Evolutionary conservation across 208 protist genomes (phyloP).

Genomic region (Novymonas esmeraldas): DNA sequence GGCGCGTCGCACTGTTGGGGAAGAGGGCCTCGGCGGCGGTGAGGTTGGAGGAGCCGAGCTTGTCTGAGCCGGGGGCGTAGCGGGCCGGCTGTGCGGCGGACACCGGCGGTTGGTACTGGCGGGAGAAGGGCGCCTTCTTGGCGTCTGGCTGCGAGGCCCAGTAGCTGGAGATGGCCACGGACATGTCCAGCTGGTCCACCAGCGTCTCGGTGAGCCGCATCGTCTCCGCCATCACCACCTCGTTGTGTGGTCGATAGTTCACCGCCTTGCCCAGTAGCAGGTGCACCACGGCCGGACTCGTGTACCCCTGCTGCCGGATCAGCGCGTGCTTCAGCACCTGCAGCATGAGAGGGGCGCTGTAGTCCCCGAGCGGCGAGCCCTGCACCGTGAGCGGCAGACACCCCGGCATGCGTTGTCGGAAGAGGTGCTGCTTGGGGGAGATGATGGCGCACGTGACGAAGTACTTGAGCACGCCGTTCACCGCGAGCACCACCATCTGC

Average conservation of each 20-base stretch:
- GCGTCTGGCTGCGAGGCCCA: slow-evolving; percentile 53
- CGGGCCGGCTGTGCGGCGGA: slow-evolving; percentile 71
- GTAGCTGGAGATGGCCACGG: slow-evolving; percentile 58
- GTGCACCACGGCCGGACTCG: slow-evolving; percentile 48
- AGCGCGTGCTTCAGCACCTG: slow-evolving; percentile 85
- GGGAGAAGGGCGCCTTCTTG: slow-evolving; percentile 32
- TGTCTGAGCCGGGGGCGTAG: slow-evolving; percentile 66
- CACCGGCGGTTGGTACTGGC: slow-evolving; percentile 44
- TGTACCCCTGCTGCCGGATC: slow-evolving; percentile 71
- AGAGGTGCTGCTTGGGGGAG: slow-evolving; percentile 59
- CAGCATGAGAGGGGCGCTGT: slow-evolving; percentile 76
- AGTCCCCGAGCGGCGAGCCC: slow-evolving; percentile 73
- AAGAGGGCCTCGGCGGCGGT: slow-evolving; percentile 45
- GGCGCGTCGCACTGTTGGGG: slow-evolving; percentile 61
- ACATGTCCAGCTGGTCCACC: slow-evolving; percentile 57
- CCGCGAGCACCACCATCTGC: slow-evolving; percentile 70
- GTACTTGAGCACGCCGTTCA: slow-evolving; percentile 66
- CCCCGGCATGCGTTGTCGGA: slow-evolving; percentile 60
- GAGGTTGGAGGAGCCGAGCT: slow-evolving; percentile 47
- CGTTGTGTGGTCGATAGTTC: slow-evolving; percentile 69
- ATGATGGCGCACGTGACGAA: slow-evolving; percentile 78
- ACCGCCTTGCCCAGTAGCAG: slow-evolving; percentile 59
- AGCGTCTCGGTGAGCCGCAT: slow-evolving; percentile 58
- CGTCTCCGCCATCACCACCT: slow-evolving; percentile 66
- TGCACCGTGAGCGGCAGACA: slow-evolving; percentile 70